These are phyloP conservation scores for Microstroma glucosiphilum DNA, from an alignment of 1,284 basidiomycete genomes.

Conservation along the genomic window DNA sequence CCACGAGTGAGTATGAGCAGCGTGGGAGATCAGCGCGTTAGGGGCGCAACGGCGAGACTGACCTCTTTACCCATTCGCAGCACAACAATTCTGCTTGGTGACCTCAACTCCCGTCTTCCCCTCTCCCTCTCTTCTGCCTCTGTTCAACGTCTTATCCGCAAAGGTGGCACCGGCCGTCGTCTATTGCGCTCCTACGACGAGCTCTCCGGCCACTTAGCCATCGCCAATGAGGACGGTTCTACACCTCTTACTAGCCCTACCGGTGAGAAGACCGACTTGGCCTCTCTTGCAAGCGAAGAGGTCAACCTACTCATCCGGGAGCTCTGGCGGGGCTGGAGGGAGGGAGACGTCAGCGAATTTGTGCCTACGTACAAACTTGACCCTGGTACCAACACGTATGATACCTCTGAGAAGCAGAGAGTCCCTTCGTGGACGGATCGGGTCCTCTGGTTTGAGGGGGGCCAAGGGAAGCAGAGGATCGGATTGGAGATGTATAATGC, in stretches of 20 bases:
- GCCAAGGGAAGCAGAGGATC: not conserved
- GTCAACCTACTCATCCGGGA: slow-evolving; percentile 44
- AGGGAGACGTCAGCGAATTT: slow-evolving; percentile 50
- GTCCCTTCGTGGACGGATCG: slow-evolving; percentile 23
- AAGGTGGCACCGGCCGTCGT: slow-evolving; percentile 62
- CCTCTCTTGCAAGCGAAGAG: not conserved
- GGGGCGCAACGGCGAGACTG: not conserved
- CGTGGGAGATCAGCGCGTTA: not conserved
- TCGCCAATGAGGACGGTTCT: slow-evolving; percentile 56
- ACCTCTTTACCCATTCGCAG: slow-evolving; percentile 71
- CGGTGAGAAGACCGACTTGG: not conserved
- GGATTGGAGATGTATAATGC: not conserved
- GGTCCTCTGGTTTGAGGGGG: slow-evolving; percentile 9
- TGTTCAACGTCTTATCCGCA: slow-evolving; percentile 56
- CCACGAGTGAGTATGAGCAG: slow-evolving; percentile 61
- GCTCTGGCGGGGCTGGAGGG: slow-evolving; percentile 71
- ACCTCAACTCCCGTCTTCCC: slow-evolving; percentile 83
- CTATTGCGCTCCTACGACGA: slow-evolving; percentile 61
- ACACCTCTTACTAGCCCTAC: not conserved
- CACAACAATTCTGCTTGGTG: slow-evolving; percentile 82
- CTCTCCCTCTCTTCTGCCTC: slow-evolving; percentile 2
- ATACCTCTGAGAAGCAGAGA: slow-evolving; percentile 22
- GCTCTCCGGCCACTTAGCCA: slow-evolving; percentile 66
- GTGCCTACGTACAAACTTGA: slow-evolving; percentile 24
- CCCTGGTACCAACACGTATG: slow-evolving; percentile 16